Conservation (phyloP, 1,284 basidiomycete genomes). For the Thelephora terrestris region DNA sequence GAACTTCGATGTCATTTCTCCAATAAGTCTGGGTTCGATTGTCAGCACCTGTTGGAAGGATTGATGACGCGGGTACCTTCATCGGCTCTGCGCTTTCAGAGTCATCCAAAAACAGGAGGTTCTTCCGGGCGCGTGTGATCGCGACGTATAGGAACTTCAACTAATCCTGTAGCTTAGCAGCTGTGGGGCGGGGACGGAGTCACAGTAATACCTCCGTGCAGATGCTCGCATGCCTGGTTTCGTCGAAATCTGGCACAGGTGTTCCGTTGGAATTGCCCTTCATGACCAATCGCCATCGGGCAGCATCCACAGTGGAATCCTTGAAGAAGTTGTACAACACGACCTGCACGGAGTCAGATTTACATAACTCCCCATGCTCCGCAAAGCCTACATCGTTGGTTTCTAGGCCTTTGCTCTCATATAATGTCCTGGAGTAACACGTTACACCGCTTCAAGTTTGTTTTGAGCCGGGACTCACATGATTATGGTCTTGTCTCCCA, state of each 20-base stretch:
- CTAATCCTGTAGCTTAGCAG: constrained; percentile 24
- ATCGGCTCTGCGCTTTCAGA: constrained; percentile 48
- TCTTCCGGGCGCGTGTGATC: constrained; percentile 56
- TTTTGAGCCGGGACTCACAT: too few relatives aligned
- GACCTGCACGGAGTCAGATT: constrained; percentile 31
- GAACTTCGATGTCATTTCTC: too few relatives aligned
- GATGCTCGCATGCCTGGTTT: constrained; percentile 42
- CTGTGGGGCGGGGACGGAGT: too few relatives aligned
- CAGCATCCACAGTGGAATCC: constrained; percentile 40
- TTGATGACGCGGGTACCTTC: too few relatives aligned
- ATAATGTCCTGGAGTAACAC: constrained; percentile 42
- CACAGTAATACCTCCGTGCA: constrained; percentile 58
- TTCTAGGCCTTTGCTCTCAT: constrained; percentile 67
- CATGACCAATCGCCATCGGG: constrained; percentile 55
- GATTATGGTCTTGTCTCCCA: constrained; percentile 49
- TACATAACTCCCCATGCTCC: background rate
- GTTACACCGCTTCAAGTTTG: background rate
- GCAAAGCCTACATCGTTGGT: constrained; percentile 49
- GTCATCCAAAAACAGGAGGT: constrained; percentile 56
- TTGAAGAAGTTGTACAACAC: constrained; percentile 63
- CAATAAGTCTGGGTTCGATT: too few relatives aligned
- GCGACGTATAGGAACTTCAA: constrained; percentile 63
- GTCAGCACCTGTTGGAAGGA: too few relatives aligned
- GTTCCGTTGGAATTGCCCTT: too few relatives aligned
- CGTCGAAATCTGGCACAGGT: constrained; percentile 46